phyloP scores from a whole-genome alignment of 495 filamentous ascomycete genomes.

The Cercophora sp. region DNA sequence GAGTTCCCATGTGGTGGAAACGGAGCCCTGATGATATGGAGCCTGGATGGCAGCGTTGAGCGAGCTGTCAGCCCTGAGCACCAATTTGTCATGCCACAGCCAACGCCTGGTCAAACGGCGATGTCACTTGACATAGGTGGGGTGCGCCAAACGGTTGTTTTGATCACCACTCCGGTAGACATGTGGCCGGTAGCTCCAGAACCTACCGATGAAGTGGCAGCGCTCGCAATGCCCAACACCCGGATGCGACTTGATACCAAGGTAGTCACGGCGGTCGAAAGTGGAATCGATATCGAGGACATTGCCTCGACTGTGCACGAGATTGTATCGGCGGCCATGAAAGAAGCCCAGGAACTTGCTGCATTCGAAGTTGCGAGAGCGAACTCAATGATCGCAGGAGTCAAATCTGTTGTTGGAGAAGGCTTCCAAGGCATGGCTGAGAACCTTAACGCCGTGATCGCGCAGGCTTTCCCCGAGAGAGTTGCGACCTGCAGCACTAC shows the following conservation, averaged over 20 bases:
- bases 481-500: constrained; percentile 19
- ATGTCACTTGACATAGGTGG: constrained; percentile 13
- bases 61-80: constrained; percentile 13
- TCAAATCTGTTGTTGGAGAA: constrained; percentile 11
- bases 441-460: constrained; percentile 12
- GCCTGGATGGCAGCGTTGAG: constrained; percentile 26
- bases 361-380: constrained; percentile 15
- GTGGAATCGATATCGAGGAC: constrained; percentile 9
- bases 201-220: not conserved
- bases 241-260: too few relatives aligned
- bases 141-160: constrained; percentile 17
- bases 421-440: constrained; percentile 11
- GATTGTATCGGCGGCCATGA: constrained; percentile 19
- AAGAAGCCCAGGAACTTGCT: constrained; percentile 16
- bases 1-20: constrained; percentile 38
- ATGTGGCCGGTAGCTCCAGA: constrained; percentile 12
- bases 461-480: constrained; percentile 9
- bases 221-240: too few relatives aligned
- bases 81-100: constrained; percentile 15
- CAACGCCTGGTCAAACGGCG: constrained; percentile 17
- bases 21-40: constrained; percentile 37
- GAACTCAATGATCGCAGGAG: constrained; percentile 18
- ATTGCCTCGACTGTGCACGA: constrained; percentile 16
- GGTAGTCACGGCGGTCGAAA: not conserved
- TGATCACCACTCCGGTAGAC: constrained; percentile 16